Base-by-base conservation (phyloP, 495 filamentous ascomycete species). In the Penicillium crystallinum region DNA sequence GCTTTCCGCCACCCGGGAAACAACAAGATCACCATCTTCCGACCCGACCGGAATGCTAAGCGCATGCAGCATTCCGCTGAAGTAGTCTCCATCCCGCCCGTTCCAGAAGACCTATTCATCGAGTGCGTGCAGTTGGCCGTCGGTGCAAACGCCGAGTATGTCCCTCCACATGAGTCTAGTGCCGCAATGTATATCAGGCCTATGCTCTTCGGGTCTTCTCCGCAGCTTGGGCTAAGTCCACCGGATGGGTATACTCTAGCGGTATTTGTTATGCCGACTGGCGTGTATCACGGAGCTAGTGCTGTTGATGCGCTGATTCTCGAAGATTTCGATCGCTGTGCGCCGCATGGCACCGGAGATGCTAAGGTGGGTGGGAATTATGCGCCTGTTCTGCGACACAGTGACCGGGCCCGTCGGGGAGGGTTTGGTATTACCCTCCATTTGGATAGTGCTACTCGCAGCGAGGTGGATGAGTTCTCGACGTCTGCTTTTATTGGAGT, bases 101-200 rank as follows among this genome's bases (percentile, higher is more conserved):
- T 93, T 2, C 87, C 91, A 0, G 78, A 81, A 23, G 74, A 82
- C 0, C 70, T 88, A 1, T 96, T 96, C 70, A 38, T 93, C 3
- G 68, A 81, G 15, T 82, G 81, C 58, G 85, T 89, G n/a, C 77
- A 83, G 39, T 77, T 89, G 41, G 91, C 91, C 21, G 90, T 96
- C 9, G 81, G 81, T 0, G 75, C 87, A 53, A 96, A 96, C 61
- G 91, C 91, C 25, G 90, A 85, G 57, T 95, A 81, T 59, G 91
- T 96, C 0, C 91, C 91, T 0, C 91, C 91, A 0, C 82, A 89
- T 58, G 80, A 83, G 46, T 90, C 87, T 0, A 87, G 88, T 27
- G 90, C 91, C 0, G 86, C 89, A 10, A 86, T 96, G 85, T 96
- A 96, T 60, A 80, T 96, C 44, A 83, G 91, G 0, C 91, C 91